These are phyloP conservation scores for Lichtheimia ornata DNA, from an alignment of 371 early-diverging fungal species.

Conservation along the genomic window DNA sequence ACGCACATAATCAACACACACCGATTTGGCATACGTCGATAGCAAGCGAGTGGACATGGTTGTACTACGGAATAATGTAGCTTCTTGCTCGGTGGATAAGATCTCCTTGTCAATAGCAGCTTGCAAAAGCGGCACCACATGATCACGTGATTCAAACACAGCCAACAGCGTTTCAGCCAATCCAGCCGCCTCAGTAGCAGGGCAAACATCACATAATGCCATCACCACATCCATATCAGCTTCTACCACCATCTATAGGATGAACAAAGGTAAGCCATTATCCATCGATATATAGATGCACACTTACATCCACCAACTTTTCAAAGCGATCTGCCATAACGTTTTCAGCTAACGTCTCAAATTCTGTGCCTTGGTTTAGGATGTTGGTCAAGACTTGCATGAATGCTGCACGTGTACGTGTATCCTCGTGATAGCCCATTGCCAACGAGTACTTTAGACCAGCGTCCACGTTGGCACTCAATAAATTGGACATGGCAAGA, in stretches of 20 bases:
- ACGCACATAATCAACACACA: conserved; percentile 81
- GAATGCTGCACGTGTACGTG: conserved; percentile 82
- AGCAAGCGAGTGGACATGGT: conserved; percentile 87
- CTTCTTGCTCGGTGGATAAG: conserved; percentile 72
- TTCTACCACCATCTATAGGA: conserved; percentile 53
- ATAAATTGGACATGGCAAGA: conserved; percentile 83
- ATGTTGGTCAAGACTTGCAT: conserved; percentile 91
- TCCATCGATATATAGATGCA: conserved; percentile 50
- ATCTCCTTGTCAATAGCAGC: conserved; percentile 83
- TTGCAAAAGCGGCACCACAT: conserved; percentile 69
- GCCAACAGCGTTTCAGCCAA: conserved; percentile 73
- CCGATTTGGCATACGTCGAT: conserved; percentile 72
- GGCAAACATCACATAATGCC: conserved; percentile 85
- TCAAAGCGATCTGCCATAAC: conserved; percentile 71
- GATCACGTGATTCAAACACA: conserved; percentile 76
- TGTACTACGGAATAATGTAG: conserved; percentile 90
- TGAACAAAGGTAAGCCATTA: conserved; percentile 25
- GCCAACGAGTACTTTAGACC: conserved; percentile 87
- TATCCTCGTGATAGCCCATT: conserved; percentile 91
- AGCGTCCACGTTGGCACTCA: conserved; percentile 89
- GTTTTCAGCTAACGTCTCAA: conserved; percentile 78
- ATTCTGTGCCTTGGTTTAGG: conserved; percentile 82
- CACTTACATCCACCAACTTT: conserved; percentile 67
- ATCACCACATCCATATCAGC: conserved; percentile 76
- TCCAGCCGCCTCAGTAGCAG: conserved; percentile 81